Evolutionary conservation across 352 stramenopile genomes (phyloP), one percentile per base, ranked within the genome.

Genomic region (Phytophthora fragariae): DNA sequence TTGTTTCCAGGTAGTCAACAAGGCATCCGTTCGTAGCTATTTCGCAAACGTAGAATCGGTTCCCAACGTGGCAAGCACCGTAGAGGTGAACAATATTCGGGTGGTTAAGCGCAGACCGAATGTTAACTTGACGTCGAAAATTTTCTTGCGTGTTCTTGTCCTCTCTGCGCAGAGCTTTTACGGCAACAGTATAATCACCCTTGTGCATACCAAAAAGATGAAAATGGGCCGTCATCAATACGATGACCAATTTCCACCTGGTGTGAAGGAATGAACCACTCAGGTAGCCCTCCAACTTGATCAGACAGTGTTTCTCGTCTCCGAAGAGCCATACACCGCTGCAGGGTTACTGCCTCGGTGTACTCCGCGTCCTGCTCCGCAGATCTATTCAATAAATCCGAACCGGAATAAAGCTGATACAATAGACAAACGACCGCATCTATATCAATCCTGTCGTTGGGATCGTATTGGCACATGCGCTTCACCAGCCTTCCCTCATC

Each of bases 391-490:
- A 33, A 3, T 10, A 11, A 56, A 31, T 31, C 21, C 11, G 4
- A 3, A 3, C 49, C 49, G 4, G 49, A 15, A 7, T 56, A 56
- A 15, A 56, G 21, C 21, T 56, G 49, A 56, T 56, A 56, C 19
- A 56, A 31, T 6, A 56, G 10, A 8, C 49, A 56, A 31, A 56
- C 49, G 21, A 56, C 49, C 5, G 49, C 49, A 31, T 21, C 49
- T 2, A 56, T 2, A 10, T 15, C 17, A 19, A 29, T 56, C 5
- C n/a, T 56, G 49, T 31, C 49, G 21, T 33, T 3, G 10, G 21
- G 37, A 29, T 50, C 57, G 19, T 37, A 67, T n/a, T 52, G 33
- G 0, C 60, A 67, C 60, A 67, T 67, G n/a, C 35, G 60, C 21
- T 59, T 8, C 15, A 54, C 47, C 1, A 66, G 44, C 15, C 7